Conservation (phyloP, 306 rosid genomes). For the Vigna trinervia region DNA sequence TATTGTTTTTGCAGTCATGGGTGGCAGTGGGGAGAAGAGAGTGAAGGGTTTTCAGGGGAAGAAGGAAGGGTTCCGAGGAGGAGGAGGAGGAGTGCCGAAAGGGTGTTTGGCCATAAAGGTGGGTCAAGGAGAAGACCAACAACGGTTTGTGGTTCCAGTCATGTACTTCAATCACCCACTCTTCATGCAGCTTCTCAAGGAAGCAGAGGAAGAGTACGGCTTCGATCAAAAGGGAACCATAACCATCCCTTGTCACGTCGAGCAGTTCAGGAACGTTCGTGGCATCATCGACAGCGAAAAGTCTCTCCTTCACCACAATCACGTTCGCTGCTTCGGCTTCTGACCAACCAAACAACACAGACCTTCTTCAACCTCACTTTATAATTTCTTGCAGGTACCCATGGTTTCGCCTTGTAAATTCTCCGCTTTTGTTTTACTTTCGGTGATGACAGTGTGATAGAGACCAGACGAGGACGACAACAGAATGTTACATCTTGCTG, state of each 20-base stretch:
- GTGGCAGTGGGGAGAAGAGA: constrained; percentile 53
- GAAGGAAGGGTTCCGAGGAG: constrained; percentile 52
- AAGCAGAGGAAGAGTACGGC: constrained; percentile 87
- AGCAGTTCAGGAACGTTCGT: constrained; percentile 66
- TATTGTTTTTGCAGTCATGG: constrained; percentile 47
- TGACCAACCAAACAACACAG: not conserved
- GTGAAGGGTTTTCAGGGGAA: constrained; percentile 33
- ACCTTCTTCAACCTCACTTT: not conserved
- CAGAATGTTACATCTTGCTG: constrained; percentile 45
- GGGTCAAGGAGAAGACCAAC: constrained; percentile 70
- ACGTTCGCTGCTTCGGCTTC: constrained; percentile 68
- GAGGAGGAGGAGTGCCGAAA: constrained; percentile 56
- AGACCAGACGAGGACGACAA: constrained; percentile 11
- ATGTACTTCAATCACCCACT: constrained; percentile 83
- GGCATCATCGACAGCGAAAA: constrained; percentile 70
- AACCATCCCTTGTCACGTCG: constrained; percentile 83
- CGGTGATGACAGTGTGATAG: not conserved
- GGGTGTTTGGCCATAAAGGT: constrained; percentile 88
- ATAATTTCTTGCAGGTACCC: no score
- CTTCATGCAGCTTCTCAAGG: constrained; percentile 75
- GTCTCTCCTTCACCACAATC: constrained; percentile 58
- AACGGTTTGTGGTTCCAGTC: constrained; percentile 85
- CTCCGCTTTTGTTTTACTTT: not conserved
- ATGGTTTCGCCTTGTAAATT: constrained; percentile 39
- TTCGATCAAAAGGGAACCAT: constrained; percentile 87